Evolutionary conservation across 371 early-diverging fungal genomes (phyloP).

Genomic region (Parasitella parasitica): DNA sequence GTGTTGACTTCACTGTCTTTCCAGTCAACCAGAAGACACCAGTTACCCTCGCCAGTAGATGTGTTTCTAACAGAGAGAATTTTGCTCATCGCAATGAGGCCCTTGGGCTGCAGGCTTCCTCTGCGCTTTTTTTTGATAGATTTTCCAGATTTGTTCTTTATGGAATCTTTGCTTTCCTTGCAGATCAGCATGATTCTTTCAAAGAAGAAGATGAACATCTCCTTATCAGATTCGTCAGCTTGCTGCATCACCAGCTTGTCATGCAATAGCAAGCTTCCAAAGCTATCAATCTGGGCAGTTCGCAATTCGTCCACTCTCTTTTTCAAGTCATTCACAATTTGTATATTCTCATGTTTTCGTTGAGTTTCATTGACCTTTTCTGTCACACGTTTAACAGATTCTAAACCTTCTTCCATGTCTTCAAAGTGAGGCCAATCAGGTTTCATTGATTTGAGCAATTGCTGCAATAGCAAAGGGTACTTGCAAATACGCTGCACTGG

Average conservation of each 20-base stretch:
- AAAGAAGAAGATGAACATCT: slow-evolving; percentile 82
- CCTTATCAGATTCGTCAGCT: slow-evolving; percentile 69
- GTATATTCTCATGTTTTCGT: slow-evolving; percentile 84
- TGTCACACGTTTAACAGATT: slow-evolving; percentile 83
- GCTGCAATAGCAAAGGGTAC: slow-evolving; percentile 88
- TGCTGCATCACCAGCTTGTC: slow-evolving; percentile 81
- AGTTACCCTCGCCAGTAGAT: slow-evolving; percentile 34
- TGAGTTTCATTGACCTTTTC: slow-evolving; percentile 91
- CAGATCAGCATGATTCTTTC: slow-evolving; percentile 88
- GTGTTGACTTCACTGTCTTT: slow-evolving; percentile 77
- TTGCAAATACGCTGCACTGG: slow-evolving; percentile 97
- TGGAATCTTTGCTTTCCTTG: slow-evolving; percentile 64
- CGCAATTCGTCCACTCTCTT: slow-evolving; percentile 53
- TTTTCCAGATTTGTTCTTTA: slow-evolving; percentile 50
- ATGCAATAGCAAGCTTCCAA: slow-evolving; percentile 80
- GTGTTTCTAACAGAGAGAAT: slow-evolving; percentile 12
- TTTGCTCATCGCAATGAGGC: slow-evolving; percentile 60
- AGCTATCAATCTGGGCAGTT: slow-evolving; percentile 48
- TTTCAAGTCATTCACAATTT: slow-evolving; percentile 75
- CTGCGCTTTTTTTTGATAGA: slow-evolving; percentile 44
- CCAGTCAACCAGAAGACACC: slow-evolving; percentile 77
- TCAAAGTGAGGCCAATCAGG: slow-evolving; percentile 66
- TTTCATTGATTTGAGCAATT: slow-evolving; percentile 80
- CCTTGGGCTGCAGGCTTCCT: slow-evolving; percentile 72
- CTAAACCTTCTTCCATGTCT: slow-evolving; percentile 79